Evolutionary conservation across 1,284 basidiomycete genomes (phyloP).

Genomic region (Apiotrichum montevideense): DNA sequence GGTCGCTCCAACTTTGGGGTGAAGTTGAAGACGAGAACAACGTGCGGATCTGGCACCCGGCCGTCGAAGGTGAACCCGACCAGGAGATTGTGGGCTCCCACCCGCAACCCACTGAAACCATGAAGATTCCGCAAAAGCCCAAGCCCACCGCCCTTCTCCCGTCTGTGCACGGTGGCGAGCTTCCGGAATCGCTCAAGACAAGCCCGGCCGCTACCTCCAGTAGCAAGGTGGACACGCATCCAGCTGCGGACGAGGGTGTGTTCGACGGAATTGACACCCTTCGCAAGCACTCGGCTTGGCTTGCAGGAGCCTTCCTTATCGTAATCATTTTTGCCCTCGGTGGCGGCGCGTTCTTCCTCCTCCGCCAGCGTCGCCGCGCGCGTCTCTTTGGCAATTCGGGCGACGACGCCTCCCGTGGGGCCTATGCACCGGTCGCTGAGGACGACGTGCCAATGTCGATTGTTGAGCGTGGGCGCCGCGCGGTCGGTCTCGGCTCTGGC

Average conservation of each 20-base stretch:
- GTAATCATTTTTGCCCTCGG: constrained; percentile 56
- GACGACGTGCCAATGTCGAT: constrained; percentile 71
- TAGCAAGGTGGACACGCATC: constrained; percentile 13
- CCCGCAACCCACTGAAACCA: constrained; percentile 46
- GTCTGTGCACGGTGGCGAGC: constrained; percentile 63
- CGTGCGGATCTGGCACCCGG: constrained; percentile 57
- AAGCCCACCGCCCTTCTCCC: constrained; percentile 89
- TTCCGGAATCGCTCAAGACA: constrained; percentile 8
- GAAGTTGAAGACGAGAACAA: constrained; percentile 68
- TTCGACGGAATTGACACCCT: constrained; percentile 75
- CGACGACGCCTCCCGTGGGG: constrained; percentile 48
- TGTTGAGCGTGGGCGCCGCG: constrained; percentile 47
- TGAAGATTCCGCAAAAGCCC: constrained; percentile 53
- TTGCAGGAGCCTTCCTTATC: constrained; percentile 72
- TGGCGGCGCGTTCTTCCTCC: constrained; percentile 56
- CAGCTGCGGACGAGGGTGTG: constrained; percentile 67
- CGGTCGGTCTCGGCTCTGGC: constrained; percentile 26
- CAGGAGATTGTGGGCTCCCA: constrained; percentile 47
- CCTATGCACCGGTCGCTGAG: constrained; percentile 61
- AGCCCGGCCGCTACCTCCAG: background rate
- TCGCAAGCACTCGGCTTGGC: constrained; percentile 71
- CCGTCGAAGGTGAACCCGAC: constrained; percentile 41
- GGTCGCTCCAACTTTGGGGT: constrained; percentile 93
- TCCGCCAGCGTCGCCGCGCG: constrained; percentile 51
- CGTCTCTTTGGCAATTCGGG: constrained; percentile 27